A percentile compares a stretch with the other conserved stretches of the same genome.
Conservation (phyloP, 2,329 filamentous ascomycete genomes). For the Didymella lethalis region DNA sequence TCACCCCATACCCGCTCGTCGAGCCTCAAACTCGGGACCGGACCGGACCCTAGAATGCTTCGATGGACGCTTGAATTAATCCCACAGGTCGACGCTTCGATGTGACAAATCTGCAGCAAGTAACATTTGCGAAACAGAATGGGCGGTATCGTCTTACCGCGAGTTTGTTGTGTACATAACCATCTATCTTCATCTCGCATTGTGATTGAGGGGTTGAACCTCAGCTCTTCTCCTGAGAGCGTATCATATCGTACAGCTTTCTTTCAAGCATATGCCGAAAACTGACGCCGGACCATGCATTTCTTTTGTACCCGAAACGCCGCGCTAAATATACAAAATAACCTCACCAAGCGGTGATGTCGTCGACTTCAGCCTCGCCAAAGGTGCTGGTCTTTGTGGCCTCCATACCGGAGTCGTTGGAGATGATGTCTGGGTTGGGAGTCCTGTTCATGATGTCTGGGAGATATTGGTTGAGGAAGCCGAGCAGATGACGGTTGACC, state of each 20-base stretch:
- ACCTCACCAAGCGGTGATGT: slow-evolving; percentile 88
- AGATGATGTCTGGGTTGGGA: slow-evolving; percentile 52
- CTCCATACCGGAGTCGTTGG: slow-evolving; percentile 57
- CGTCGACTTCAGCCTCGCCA: slow-evolving; percentile 93
- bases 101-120: background rate
- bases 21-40: too few relatives aligned
- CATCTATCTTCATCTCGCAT: slow-evolving; percentile 4
- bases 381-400: slow-evolving; percentile 89
- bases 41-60: background rate
- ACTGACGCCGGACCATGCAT: slow-evolving; percentile 34
- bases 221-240: slow-evolving; percentile 35
- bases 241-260: slow-evolving; percentile 40
- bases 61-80: background rate
- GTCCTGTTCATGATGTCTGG: slow-evolving; percentile 82
- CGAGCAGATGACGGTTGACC: slow-evolving; percentile 86
- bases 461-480: slow-evolving; percentile 81
- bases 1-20: slow-evolving; percentile 42
- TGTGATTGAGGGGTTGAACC: slow-evolving; percentile 46
- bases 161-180: slow-evolving; percentile 1
- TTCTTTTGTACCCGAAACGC: slow-evolving; percentile 32
- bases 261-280: slow-evolving; percentile 52
- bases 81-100: background rate
- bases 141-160: background rate
- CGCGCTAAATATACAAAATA: slow-evolving; percentile 30
- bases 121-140: background rate